A percentile compares a stretch with the other conserved stretches of the same genome.
Evolutionary conservation across 768 basidiomycete genomes (phyloP).

Genomic region (Rhodocollybia butyracea): DNA sequence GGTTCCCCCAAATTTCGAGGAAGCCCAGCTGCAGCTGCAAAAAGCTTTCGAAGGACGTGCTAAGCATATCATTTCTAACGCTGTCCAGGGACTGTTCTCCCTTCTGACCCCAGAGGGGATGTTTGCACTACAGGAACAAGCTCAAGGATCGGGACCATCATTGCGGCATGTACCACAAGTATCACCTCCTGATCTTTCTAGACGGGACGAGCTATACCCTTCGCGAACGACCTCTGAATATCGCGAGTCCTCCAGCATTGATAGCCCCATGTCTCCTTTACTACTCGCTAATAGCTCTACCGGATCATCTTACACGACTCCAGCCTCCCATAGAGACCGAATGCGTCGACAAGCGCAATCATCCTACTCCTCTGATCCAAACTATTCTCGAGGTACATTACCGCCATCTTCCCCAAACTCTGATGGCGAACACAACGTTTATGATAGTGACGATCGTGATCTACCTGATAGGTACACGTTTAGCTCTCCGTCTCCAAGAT

Average conservation of each 20-base stretch:
- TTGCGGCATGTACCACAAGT: not conserved
- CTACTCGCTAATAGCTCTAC: not conserved
- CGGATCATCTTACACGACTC: not conserved
- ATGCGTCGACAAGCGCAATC: not conserved
- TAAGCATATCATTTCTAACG: not conserved
- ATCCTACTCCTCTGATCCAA: not conserved
- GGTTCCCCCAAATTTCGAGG: no score
- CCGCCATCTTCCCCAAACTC: not conserved
- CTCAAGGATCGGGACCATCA: not conserved
- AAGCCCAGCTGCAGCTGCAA: not conserved
- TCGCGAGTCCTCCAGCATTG: not conserved
- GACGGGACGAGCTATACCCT: not conserved
- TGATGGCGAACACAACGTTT: not conserved
- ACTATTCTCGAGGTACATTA: not conserved
- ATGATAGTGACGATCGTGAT: not conserved
- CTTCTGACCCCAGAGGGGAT: conserved; percentile 3
- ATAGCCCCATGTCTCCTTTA: not conserved
- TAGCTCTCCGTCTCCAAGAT: not conserved
- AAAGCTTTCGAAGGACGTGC: conserved; percentile 1
- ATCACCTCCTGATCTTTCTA: not conserved
- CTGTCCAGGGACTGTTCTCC: not conserved
- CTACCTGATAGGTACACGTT: no score
- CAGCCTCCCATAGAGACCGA: not conserved
- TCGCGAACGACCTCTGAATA: not conserved
- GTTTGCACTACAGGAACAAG: not conserved